Conservation (phyloP, 106 monocot species). For the Allium cepa region DNA sequence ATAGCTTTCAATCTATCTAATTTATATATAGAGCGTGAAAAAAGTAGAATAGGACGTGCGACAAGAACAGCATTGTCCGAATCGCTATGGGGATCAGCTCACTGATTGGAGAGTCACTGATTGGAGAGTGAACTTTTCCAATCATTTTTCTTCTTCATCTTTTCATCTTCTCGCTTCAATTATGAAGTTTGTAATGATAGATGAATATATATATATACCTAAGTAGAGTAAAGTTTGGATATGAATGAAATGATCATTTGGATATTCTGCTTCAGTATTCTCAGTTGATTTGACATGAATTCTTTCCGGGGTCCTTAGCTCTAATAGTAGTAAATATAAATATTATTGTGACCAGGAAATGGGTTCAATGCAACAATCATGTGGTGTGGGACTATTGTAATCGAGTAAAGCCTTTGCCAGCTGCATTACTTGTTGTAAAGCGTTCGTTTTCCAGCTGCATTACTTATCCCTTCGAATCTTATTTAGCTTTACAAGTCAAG, state of each 20-base stretch:
- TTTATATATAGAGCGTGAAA: neutral
- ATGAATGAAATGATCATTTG: neutral
- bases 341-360: neutral
- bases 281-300: neutral
- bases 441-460: neutral
- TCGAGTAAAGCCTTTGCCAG: neutral
- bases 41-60: neutral
- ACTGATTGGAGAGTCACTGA: neutral
- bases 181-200: neutral
- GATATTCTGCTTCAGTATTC: neutral
- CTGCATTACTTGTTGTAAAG: neutral
- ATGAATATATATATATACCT: neutral
- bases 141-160: neutral
- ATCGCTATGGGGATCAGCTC: neutral
- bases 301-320: neutral
- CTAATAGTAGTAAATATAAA: neutral
- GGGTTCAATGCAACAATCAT: neutral
- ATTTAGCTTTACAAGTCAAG: neutral
- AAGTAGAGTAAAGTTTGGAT: neutral
- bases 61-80: neutral
- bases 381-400: neutral
- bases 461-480: neutral
- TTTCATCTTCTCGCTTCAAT: neutral
- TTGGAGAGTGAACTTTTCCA: neutral
- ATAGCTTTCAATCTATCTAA: neutral